Conservation (phyloP, 1,284 basidiomycete genomes). For the Sanguinoderma infundibulare region DNA sequence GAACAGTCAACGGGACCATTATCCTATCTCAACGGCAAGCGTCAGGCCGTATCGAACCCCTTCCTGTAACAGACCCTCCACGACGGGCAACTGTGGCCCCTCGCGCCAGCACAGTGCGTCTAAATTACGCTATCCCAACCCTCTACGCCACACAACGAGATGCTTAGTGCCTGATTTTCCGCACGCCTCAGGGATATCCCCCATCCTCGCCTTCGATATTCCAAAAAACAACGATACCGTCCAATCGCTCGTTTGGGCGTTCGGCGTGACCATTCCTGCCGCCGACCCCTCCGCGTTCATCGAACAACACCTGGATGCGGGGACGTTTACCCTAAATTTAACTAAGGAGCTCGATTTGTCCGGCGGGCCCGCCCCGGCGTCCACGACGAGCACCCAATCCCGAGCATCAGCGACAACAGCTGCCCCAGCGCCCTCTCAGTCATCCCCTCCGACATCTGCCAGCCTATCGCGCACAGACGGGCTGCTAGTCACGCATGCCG, state of each 20-base stretch:
- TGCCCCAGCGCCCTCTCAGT: slow-evolving; percentile 16
- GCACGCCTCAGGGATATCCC: slow-evolving; percentile 22
- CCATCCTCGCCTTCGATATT: slow-evolving; percentile 31
- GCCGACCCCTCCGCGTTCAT: slow-evolving; percentile 43
- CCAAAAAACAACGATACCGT: slow-evolving; percentile 31
- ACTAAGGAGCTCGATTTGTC: slow-evolving; percentile 40
- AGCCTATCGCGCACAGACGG: slow-evolving; percentile 36
- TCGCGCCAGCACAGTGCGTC: slow-evolving; percentile 25
- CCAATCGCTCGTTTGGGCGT: slow-evolving; percentile 62
- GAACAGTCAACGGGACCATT: slow-evolving; percentile 44
- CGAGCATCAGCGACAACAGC: not conserved
- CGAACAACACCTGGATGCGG: slow-evolving; percentile 51
- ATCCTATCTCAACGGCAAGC: slow-evolving; percentile 50
- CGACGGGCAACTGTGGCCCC: slow-evolving; percentile 23
- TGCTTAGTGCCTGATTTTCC: slow-evolving; percentile 4
- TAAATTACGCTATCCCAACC: not conserved
- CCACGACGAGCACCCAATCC: slow-evolving; percentile 2
- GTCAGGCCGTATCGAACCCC: slow-evolving; percentile 32
- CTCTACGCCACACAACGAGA: not conserved
- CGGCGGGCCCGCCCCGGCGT: slow-evolving; percentile 8
- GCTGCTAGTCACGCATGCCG: slow-evolving; percentile 56
- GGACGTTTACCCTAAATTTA: slow-evolving; percentile 49
- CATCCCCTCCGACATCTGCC: slow-evolving; percentile 6
- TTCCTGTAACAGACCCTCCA: slow-evolving; percentile 24
- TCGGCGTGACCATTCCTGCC: slow-evolving; percentile 48